Percentiles rank a stretch among this genome's conserved stretches.
Evolutionary conservation across 441 rosid genomes (phyloP).

Genomic region (Gossypium aridum): DNA sequence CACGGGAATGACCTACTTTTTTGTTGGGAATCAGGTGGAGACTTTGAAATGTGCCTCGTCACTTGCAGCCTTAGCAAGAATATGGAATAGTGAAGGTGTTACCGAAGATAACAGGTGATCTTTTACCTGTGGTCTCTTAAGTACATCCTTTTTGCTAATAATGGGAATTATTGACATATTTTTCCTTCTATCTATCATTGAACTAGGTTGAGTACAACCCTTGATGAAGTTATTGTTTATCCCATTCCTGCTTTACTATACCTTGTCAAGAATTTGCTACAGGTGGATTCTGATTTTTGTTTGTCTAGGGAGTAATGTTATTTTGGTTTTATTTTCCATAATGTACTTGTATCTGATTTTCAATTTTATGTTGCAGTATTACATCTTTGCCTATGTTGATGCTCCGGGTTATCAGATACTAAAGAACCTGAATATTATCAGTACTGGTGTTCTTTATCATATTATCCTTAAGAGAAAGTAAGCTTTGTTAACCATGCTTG

Average conservation of each 20-base stretch:
- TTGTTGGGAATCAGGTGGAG: conserved; percentile 57
- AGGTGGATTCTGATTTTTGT: conserved; percentile 39
- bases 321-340: not conserved
- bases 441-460: conserved; percentile 85
- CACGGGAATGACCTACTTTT: not conserved
- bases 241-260: conserved; percentile 92
- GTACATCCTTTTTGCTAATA: not conserved
- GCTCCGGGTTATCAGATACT: conserved; percentile 97
- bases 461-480: conserved; percentile 90
- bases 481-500: conserved; percentile 15
- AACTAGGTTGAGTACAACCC: conserved; percentile 73
- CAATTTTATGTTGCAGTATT: conserved; percentile 56
- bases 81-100: conserved; percentile 75
- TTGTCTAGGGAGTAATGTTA: not conserved
- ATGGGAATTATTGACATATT: not conserved
- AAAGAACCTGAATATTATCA: conserved; percentile 91
- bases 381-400: conserved; percentile 91
- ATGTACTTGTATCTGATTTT: conserved; percentile 10
- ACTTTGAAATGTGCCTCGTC: conserved; percentile 82
- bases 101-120: conserved; percentile 81
- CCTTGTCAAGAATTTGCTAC: conserved; percentile 93
- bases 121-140: not conserved
- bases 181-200: conserved; percentile 10
- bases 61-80: conserved; percentile 76
- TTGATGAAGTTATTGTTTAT: conserved; percentile 81